Evolutionary conservation across 805 yeast species (phyloP).

Genomic region (Candida succiphila): DNA sequence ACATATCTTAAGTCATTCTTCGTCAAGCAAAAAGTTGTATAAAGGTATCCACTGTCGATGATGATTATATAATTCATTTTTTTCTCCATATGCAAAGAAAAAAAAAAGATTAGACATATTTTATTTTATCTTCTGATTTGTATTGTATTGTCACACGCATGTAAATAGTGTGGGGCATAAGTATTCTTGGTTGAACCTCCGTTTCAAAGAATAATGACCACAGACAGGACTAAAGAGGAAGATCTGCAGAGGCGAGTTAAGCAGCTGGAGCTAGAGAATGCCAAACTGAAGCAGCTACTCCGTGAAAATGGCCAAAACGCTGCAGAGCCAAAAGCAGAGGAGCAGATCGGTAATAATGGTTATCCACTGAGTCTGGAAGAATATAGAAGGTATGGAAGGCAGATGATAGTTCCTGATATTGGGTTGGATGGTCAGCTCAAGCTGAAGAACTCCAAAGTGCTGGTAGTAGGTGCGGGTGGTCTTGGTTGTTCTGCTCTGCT

Average conservation of each 20-base stretch:
- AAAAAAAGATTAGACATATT: not conserved
- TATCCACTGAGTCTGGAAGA: constrained; percentile 43
- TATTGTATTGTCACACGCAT: not conserved
- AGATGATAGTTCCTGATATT: constrained; percentile 83
- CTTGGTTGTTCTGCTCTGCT: constrained; percentile 86
- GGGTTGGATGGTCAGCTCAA: constrained; percentile 49
- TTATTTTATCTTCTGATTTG: not conserved
- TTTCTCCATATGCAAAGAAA: not conserved
- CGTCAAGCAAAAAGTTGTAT: constrained; percentile 67
- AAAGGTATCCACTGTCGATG: constrained; percentile 4
- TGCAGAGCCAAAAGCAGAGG: too few relatives aligned
- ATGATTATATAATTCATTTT: too few relatives aligned
- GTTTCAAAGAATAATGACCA: too few relatives aligned
- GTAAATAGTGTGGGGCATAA: too few relatives aligned
- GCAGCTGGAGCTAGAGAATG: constrained; percentile 12
- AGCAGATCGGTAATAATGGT: too few relatives aligned
- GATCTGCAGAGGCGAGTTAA: constrained; percentile 16
- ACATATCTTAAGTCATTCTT: constrained; percentile 66
- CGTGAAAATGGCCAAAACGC: constrained; percentile 2
- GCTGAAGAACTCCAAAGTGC: constrained; percentile 46
- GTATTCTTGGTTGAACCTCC: too few relatives aligned
- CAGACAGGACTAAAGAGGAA: too few relatives aligned
- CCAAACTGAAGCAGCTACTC: constrained; percentile 2
- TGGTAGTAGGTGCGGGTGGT: constrained; percentile 96
- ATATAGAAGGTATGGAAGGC: constrained; percentile 82